Evolutionary conservation across 257 asterid genomes (phyloP).

Genomic region (Przewalskia tangutica): DNA sequence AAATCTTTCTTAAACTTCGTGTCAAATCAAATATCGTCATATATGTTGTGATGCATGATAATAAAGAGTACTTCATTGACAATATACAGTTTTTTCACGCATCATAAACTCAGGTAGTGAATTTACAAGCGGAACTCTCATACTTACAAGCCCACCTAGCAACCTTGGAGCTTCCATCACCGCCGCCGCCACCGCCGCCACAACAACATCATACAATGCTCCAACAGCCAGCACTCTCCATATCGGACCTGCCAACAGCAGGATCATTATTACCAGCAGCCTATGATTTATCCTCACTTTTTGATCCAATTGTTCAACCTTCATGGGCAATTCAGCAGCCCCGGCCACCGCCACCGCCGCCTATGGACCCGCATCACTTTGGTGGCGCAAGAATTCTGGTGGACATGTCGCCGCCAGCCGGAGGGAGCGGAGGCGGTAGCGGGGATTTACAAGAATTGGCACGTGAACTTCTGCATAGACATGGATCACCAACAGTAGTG

Average conservation of each 20-base stretch:
- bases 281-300: conserved; percentile 55
- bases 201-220: conserved; percentile 18
- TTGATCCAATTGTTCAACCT: conserved; percentile 46
- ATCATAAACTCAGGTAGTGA: conserved; percentile 49
- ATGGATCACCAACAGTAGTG: conserved; percentile 28
- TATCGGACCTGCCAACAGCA: conserved; percentile 43
- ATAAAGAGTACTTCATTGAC: neutral
- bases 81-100: neutral
- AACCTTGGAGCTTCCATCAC: conserved; percentile 63
- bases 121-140: conserved; percentile 65
- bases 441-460: conserved; percentile 87
- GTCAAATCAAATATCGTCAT: too few relatives aligned
- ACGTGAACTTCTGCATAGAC: conserved; percentile 60
- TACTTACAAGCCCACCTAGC: conserved; percentile 78
- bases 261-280: conserved; percentile 32
- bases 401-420: conserved; percentile 14
- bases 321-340: conserved; percentile 47
- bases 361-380: conserved; percentile 8
- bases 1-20: too few relatives aligned
- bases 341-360: conserved; percentile 22
- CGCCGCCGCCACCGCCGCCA: conserved; percentile 25
- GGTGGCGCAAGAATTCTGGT: neutral
- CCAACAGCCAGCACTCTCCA: conserved; percentile 34
- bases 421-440: neutral
- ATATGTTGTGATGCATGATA: too few relatives aligned